Evolutionary conservation across 441 rosid species (phyloP).

Genomic region (Daphne laureola): DNA sequence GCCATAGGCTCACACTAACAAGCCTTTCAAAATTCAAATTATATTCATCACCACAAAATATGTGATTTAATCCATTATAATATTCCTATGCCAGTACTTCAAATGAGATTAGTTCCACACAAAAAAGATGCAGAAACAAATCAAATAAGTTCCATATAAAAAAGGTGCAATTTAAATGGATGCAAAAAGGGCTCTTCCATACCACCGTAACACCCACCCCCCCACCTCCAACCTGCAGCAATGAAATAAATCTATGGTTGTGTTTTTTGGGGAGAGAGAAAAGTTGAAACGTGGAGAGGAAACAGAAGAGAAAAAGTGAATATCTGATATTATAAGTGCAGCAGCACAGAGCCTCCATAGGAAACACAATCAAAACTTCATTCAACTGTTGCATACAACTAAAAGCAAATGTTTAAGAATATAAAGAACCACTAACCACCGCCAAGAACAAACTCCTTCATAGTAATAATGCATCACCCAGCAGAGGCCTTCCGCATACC

Average conservation of each 20-base stretch:
- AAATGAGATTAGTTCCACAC: neutral
- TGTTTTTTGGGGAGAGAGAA: no score
- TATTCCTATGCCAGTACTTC: neutral
- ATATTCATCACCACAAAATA: no score
- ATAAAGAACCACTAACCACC: slow-evolving; percentile 56
- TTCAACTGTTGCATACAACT: neutral
- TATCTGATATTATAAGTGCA: no score
- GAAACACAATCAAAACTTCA: neutral
- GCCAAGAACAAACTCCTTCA: slow-evolving; percentile 98
- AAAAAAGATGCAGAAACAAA: neutral
- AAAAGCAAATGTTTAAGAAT: slow-evolving; percentile 2
- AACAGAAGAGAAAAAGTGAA: no score
- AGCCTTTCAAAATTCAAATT: no score
- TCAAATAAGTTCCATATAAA: neutral
- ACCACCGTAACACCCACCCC: no score
- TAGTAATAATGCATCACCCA: slow-evolving; percentile 98
- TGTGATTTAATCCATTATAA: no score
- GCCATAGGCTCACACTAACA: no score
- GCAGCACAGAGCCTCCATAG: no score
- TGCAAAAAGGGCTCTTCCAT: slow-evolving; percentile 1
- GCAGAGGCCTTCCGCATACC: slow-evolving; percentile 86
- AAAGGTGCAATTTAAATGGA: neutral
- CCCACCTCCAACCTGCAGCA: no score
- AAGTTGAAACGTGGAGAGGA: no score
- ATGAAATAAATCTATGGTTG: no score